Evolutionary conservation across 176 grass and related monocot genomes (phyloP).

Genomic region (Juncus inflexus): DNA sequence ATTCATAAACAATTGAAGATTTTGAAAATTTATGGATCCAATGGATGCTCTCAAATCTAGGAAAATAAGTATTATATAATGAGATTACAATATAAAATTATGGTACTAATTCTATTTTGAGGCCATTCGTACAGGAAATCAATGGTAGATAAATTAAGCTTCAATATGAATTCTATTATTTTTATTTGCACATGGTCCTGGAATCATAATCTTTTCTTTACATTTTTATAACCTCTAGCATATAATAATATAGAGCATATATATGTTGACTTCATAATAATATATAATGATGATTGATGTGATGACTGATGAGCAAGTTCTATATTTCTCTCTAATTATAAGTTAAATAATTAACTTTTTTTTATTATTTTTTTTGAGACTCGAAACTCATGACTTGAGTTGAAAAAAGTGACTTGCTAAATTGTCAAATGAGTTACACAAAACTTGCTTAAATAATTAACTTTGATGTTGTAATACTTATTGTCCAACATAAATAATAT

Average conservation of each 20-base stretch:
- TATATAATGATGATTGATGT: neutral
- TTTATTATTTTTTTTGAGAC: no score
- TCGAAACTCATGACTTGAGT: no score
- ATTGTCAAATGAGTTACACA: no score
- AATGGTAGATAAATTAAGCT: constrained; percentile 6
- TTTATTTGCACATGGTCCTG: constrained; percentile 6
- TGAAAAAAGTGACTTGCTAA: no score
- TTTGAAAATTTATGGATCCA: constrained; percentile 14
- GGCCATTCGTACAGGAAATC: constrained; percentile 10
- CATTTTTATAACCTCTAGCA: neutral
- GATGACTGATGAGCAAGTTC: no score
- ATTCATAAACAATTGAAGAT: constrained; percentile 1
- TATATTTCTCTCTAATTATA: neutral
- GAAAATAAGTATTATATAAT: neutral
- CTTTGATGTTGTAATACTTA: neutral
- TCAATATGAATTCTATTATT: neutral
- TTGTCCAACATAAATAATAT: neutral
- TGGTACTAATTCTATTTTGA: neutral
- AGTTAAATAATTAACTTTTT: no score
- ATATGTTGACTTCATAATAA: neutral
- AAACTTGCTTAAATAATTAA: no score
- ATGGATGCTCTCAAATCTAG: constrained; percentile 1
- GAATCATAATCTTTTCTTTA: no score
- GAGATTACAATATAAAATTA: constrained; percentile 7
- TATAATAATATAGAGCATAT: neutral